These are phyloP conservation scores for Jaltomata sinuosa DNA, from an alignment of 257 asterid genomes.

Conservation along the genomic window DNA sequence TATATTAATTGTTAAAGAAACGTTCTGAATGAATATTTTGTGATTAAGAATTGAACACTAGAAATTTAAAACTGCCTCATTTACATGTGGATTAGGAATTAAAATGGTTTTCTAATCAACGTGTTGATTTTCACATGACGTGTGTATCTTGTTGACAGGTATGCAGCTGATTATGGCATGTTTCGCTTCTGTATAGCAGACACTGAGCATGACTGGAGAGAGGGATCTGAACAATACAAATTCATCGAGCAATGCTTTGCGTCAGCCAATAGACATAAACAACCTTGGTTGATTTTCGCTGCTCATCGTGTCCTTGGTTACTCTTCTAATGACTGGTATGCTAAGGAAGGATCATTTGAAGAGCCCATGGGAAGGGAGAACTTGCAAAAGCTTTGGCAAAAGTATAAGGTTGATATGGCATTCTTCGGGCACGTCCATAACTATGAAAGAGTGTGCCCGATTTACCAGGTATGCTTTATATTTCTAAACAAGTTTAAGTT, in stretches of 20 bases:
- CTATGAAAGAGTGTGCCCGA: not conserved
- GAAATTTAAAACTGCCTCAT: not conserved
- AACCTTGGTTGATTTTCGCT: slow-evolving; percentile 23
- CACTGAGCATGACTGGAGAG: slow-evolving; percentile 36
- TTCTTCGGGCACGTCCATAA: not conserved
- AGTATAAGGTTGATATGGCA: too few relatives aligned
- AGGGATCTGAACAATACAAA: slow-evolving; percentile 28
- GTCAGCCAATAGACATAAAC: too few relatives aligned
- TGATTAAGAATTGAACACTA: not conserved
- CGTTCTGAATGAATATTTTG: not conserved
- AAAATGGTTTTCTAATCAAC: not conserved
- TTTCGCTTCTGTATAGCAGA: slow-evolving; percentile 30
- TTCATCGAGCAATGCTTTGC: slow-evolving; percentile 22
- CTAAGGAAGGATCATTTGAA: not conserved
- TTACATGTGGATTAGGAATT: not conserved
- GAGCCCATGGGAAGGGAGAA: not conserved
- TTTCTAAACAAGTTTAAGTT: too few relatives aligned
- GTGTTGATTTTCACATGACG: not conserved
- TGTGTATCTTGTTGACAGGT: slow-evolving; percentile 19
- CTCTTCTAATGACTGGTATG: slow-evolving; percentile 20
- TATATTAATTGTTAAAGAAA: too few relatives aligned
- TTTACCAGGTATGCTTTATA: too few relatives aligned
- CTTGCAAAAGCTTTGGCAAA: too few relatives aligned
- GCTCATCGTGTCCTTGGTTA: slow-evolving; percentile 17
- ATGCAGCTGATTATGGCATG: slow-evolving; percentile 34